Base-by-base conservation (phyloP, 257 asterid genomes). In the Capsicum rhomboideum region DNA sequence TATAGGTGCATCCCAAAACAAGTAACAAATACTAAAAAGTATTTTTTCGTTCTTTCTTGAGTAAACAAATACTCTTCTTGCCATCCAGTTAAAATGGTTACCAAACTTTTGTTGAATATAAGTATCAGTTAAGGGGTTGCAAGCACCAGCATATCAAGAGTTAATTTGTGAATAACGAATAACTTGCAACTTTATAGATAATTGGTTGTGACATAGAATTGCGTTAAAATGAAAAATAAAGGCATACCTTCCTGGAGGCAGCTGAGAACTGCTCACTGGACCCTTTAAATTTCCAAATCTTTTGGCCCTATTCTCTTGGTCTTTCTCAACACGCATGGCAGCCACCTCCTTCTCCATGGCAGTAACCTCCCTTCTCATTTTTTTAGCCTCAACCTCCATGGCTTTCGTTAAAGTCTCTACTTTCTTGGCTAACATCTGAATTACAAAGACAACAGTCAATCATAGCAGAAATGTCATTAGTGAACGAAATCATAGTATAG, bases 261-360 rank as follows among this genome's bases (percentile, higher is more conserved):
- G 71, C 83, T 95, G 98, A 74, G 98, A 94, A 87, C 91, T 90
- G 88, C 84, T 95, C n/a, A 87, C 86, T 12, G 97, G 86, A 88
- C 90, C 88, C 91, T 85, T 94, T 2, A 94, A 83, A 86, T 88
- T 91, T 79, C 90, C 97, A 37, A 93, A 90, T 84, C 97, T 86
- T 86, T 90, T 94, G 59, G 93, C 89, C 85, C 91, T 93, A 78
- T 82, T 92, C 85, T 95, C 99, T 75, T 94, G 97, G 53, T 94
- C 99, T 89, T 96, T 96, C n/a, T 92, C 96, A 72, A 90, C 94
- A 53, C 98, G 97, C 97, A 96, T 94, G 81, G 99, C 97, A 85
- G 96, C 92, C 82, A 96, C 99, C 92, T 96, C 99, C 91, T 96
- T 96, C 93, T 96, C 99, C 98, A 96, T 94, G 61, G 95, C 97